Evolutionary conservation across 805 yeast species (phyloP), one percentile per base, ranked within the genome.

Genomic region (Candida peoriensis): DNA sequence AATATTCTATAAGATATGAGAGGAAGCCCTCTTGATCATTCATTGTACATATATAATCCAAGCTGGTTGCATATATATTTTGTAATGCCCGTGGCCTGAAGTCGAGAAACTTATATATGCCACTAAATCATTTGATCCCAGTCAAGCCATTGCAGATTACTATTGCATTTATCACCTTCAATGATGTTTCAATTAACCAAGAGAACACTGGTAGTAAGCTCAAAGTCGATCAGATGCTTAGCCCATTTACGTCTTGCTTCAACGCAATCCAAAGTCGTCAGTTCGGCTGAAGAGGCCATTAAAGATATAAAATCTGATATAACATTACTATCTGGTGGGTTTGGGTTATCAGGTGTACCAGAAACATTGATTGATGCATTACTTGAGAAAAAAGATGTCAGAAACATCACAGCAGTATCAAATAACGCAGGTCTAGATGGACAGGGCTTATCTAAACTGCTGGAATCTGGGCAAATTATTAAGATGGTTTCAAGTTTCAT

Each of bases 371-470:
- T 70, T 28, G 51, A 56, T 28, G 74, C 61, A 16, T 46, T 70
- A 17, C 36, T 56, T 18, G 44, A 51, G 11, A 55, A 56, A 17
- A 48, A 59, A 2, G 58, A 58, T 2, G 52, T 70, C 32, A 50
- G 44, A 12, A 49, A 62, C 30, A 55, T 70, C 24, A 66, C 70
- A 2, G 68, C 62, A 4, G 71, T 64, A 3, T 68, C 74, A 13
- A 70, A 70, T 49, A 70, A 70, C 41, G 72, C 71, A 13, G 76
- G 75, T 5, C 48, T 65, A 11, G 72, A 68, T 28, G 63, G 63
- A 20, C 43, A 60, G 18, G 76, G 76, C 4, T 53, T 70, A 18
- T 64, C 65, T 15, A 55, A 59, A 28, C 56, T 70, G 23, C 50
- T 70, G 15, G 60, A 52, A 30, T 48, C 59, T 16, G 67, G 68